Conservation (phyloP, 2,329 filamentous ascomycete species). For the Amylocarpus encephaloides region DNA sequence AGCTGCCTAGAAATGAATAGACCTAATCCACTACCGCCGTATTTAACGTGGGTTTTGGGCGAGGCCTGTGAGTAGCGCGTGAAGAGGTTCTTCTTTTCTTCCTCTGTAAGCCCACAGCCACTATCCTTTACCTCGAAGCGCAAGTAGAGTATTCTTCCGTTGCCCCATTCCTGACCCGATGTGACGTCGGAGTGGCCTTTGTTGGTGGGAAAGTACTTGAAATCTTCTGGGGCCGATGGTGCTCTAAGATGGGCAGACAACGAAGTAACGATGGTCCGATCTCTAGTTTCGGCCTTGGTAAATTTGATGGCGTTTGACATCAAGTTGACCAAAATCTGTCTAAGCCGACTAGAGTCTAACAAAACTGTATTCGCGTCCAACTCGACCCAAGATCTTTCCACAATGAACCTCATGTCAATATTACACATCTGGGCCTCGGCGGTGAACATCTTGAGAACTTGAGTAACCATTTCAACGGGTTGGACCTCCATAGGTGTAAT, state of each 20-base stretch:
- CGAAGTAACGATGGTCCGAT: constrained; percentile 39
- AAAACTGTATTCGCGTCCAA: constrained; percentile 63
- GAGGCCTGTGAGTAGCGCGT: constrained; percentile 75
- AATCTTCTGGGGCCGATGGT: constrained; percentile 40
- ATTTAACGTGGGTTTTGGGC: constrained; percentile 69
- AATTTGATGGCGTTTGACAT: constrained; percentile 64
- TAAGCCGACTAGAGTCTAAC: constrained; percentile 65
- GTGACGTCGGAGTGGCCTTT: constrained; percentile 41
- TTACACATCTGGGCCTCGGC: constrained; percentile 59
- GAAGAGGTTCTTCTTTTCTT: constrained; percentile 69
- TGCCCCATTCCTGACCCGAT: constrained; percentile 55
- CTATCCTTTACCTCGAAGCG: constrained; percentile 70
- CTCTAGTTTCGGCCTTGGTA: constrained; percentile 53
- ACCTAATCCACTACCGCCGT: constrained; percentile 71
- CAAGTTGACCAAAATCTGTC: constrained; percentile 72
- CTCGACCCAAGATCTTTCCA: constrained; percentile 59
- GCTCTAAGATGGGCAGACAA: constrained; percentile 16
- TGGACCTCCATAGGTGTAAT: constrained; percentile 66
- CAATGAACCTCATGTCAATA: constrained; percentile 61
- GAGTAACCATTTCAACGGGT: constrained; percentile 58
- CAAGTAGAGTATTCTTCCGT: constrained; percentile 62
- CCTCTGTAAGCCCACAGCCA: constrained; percentile 62
- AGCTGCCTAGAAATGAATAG: constrained; percentile 73
- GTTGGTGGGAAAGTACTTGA: constrained; percentile 44
- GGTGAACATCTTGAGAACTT: constrained; percentile 70